phyloP scores from a whole-genome alignment of 352 stramenopile species.

The Pythium rishiriense region DNA sequence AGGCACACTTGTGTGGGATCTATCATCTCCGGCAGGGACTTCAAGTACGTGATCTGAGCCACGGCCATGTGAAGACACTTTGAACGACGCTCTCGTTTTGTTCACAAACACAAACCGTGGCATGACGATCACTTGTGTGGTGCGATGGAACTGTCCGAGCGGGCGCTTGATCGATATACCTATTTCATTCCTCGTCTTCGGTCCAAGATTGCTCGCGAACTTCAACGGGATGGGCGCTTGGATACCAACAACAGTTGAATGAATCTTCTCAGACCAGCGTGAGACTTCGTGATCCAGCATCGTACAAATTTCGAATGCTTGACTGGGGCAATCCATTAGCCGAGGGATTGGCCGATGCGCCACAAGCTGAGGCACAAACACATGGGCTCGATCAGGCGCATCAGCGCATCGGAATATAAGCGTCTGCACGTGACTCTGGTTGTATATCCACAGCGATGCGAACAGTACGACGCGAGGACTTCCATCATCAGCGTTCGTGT shows the following conservation, averaged over 20 bases:
- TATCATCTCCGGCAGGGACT: slow-evolving; percentile 32
- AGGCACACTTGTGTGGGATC: slow-evolving; percentile 29
- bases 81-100: slow-evolving; percentile 74
- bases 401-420: slow-evolving; percentile 78
- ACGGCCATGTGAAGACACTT: slow-evolving; percentile 66
- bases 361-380: slow-evolving; percentile 66
- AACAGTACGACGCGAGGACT: slow-evolving; percentile 84
- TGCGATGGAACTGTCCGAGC: slow-evolving; percentile 85
- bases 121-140: slow-evolving; percentile 84
- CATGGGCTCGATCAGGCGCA: slow-evolving; percentile 36
- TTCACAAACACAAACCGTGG: slow-evolving; percentile 88
- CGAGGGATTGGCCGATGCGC: slow-evolving; percentile 65
- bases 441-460: slow-evolving; percentile 89
- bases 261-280: slow-evolving; percentile 86
- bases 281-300: slow-evolving; percentile 84
- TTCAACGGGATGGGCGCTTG: slow-evolving; percentile 80
- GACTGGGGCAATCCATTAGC: slow-evolving; percentile 81
- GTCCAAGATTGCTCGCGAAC: slow-evolving; percentile 67
- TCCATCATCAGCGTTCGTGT: slow-evolving; percentile 78
- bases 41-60: slow-evolving; percentile 70
- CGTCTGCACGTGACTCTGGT: slow-evolving; percentile 84
- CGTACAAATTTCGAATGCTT: slow-evolving; percentile 87
- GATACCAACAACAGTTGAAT: slow-evolving; percentile 82
- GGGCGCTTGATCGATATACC: slow-evolving; percentile 86
- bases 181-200: slow-evolving; percentile 73